Evolutionary conservation across 2,329 filamentous ascomycete genomes (phyloP).

Genomic region (Alternaria metachromatica): DNA sequence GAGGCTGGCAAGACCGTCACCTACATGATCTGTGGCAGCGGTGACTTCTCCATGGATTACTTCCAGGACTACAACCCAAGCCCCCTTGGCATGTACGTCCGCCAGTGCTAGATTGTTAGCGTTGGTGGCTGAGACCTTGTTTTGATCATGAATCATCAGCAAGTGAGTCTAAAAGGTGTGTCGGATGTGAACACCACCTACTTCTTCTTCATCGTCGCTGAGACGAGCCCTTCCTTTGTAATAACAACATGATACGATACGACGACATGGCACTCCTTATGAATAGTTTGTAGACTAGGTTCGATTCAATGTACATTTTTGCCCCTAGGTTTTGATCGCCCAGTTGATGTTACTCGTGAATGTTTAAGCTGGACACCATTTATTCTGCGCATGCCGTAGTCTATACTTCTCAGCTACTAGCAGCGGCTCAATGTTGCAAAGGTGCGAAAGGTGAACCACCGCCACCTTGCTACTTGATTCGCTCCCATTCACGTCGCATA

Average conservation of each 20-base stretch:
- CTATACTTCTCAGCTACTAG: too few relatives aligned
- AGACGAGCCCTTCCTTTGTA: neutral
- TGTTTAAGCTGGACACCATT: neutral
- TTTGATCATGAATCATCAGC: neutral
- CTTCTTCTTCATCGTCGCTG: neutral
- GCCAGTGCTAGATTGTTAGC: constrained; percentile 23
- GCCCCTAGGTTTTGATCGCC: accelerated
- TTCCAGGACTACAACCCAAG: constrained; percentile 69
- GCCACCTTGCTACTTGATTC: too few relatives aligned
- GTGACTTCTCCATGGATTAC: constrained; percentile 61
- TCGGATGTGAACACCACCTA: neutral
- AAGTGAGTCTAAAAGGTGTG: constrained; percentile 1
- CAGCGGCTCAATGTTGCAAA: too few relatives aligned
- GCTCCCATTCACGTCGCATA: too few relatives aligned
- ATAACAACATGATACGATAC: neutral
- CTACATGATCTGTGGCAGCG: constrained; percentile 60
- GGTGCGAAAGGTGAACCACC: too few relatives aligned
- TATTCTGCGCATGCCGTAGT: too few relatives aligned
- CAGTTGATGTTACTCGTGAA: neutral
- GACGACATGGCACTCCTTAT: constrained; percentile 2
- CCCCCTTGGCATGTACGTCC: constrained; percentile 49
- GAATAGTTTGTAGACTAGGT: neutral
- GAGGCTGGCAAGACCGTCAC: constrained; percentile 60
- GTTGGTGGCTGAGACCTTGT: neutral
- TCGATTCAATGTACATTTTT: neutral